Conservation (phyloP, 108 stramenopile species). For the Stephanodiscus minutulus region DNA sequence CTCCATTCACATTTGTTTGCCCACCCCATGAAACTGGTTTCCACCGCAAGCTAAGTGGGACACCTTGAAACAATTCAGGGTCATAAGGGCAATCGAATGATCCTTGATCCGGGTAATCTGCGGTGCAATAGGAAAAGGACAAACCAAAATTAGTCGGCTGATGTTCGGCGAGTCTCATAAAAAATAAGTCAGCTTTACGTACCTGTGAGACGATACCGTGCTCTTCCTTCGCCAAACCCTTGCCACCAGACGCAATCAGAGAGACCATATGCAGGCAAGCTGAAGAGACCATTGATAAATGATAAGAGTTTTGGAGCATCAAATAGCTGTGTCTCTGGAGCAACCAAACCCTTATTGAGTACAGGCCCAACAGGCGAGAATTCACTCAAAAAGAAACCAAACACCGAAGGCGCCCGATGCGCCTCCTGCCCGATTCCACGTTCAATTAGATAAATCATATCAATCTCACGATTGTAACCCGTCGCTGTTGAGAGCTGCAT, state of each 20-base stretch:
- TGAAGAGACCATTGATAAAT: conserved; percentile 31
- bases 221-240: conserved; percentile 21
- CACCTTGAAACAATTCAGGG: neutral
- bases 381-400: conserved; percentile 61
- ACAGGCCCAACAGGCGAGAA: conserved; percentile 54
- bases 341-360: conserved; percentile 33
- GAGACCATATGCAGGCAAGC: conserved; percentile 24
- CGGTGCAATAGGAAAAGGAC: neutral
- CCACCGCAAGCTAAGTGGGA: conserved; percentile 17
- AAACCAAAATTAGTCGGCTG: neutral
- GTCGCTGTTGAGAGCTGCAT: conserved; percentile 12
- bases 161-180: too few relatives aligned
- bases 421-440: conserved; percentile 47
- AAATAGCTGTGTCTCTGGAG: conserved; percentile 58
- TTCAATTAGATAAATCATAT: conserved; percentile 19
- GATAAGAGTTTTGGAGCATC: conserved; percentile 27
- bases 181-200: neutral
- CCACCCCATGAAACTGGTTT: conserved; percentile 39
- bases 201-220: conserved; percentile 11
- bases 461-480: conserved; percentile 22
- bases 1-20: conserved; percentile 20
- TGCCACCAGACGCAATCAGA: conserved; percentile 30
- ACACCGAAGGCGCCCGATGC: conserved; percentile 56
- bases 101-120: conserved; percentile 33
- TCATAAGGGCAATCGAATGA: conserved; percentile 12